Evolutionary conservation across 768 basidiomycete species (phyloP).

Genomic region (Boletus pseudopeckii): DNA sequence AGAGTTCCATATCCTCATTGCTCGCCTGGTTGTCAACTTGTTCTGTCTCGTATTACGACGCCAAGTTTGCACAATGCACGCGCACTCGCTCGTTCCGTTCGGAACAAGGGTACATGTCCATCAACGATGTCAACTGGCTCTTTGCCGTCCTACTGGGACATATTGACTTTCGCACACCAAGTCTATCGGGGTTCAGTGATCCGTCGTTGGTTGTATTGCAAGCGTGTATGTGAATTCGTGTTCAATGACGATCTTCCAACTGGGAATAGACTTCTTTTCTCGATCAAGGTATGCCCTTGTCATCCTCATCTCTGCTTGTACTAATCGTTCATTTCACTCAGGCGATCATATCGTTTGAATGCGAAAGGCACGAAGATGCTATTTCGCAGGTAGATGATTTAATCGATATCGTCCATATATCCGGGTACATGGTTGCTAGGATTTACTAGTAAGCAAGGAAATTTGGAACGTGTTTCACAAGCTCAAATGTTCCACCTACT

Average conservation of each 20-base stretch:
- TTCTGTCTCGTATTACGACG: background rate
- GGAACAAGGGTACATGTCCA: too few relatives aligned
- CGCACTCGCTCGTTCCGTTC: too few relatives aligned
- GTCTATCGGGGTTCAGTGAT: too few relatives aligned
- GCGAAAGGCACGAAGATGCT: constrained; percentile 2
- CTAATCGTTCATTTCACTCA: background rate
- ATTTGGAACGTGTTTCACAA: background rate
- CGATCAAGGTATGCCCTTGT: constrained; percentile 5
- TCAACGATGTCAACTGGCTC: too few relatives aligned
- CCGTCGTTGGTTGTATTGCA: too few relatives aligned
- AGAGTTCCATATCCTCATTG: background rate
- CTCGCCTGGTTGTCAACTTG: background rate
- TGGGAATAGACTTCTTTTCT: constrained; percentile 8
- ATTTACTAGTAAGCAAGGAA: too few relatives aligned
- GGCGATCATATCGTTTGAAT: background rate
- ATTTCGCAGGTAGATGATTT: constrained; percentile 5
- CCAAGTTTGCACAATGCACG: too few relatives aligned
- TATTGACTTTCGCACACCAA: too few relatives aligned
- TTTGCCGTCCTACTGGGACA: too few relatives aligned
- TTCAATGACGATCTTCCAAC: background rate
- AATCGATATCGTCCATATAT: background rate
- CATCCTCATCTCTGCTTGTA: fast-evolving
- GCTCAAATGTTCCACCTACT: constrained; percentile 4
- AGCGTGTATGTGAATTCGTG: constrained; percentile 8
- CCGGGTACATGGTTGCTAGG: background rate